Evolutionary conservation across 345 rosid genomes (phyloP).

Genomic region (Erysimum cheiranthoides): DNA sequence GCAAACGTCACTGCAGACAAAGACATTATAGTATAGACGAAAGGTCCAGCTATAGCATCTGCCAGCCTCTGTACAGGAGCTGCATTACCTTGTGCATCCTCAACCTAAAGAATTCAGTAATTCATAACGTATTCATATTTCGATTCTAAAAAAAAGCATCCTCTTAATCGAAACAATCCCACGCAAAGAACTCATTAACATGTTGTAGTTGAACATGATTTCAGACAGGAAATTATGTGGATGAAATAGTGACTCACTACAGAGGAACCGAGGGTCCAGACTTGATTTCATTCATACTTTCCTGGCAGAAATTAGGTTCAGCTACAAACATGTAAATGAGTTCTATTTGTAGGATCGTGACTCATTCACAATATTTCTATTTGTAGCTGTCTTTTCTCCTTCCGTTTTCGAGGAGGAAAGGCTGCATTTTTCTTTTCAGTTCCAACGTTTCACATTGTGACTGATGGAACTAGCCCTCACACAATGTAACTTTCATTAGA

Average conservation of each 20-base stretch:
- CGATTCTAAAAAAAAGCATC: background rate
- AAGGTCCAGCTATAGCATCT: constrained; percentile 95
- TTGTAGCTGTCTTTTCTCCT: constrained; percentile 17
- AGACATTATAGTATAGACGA: constrained; percentile 83
- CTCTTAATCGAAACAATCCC: background rate
- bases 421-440: constrained; percentile 18
- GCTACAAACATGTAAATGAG: constrained; percentile 13
- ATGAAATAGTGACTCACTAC: background rate
- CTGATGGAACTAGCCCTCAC: constrained; percentile 19
- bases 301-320: constrained; percentile 11
- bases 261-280: constrained; percentile 2
- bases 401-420: constrained; percentile 1
- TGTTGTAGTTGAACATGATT: constrained; percentile 17
- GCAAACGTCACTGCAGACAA: constrained; percentile 89
- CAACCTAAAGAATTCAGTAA: constrained; percentile 61
- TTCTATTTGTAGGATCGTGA: constrained; percentile 13
- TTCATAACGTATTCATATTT: constrained; percentile 11
- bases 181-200: constrained; percentile 7
- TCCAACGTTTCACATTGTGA: constrained; percentile 5
- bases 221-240: constrained; percentile 11
- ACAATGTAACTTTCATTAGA: constrained; percentile 9
- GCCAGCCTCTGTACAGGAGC: constrained; percentile 97
- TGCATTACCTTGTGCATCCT: constrained; percentile 95
- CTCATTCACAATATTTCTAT: constrained; percentile 23
- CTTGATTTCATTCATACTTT: background rate